Conservation (phyloP, 441 rosid genomes). For the Kokia cookei region DNA sequence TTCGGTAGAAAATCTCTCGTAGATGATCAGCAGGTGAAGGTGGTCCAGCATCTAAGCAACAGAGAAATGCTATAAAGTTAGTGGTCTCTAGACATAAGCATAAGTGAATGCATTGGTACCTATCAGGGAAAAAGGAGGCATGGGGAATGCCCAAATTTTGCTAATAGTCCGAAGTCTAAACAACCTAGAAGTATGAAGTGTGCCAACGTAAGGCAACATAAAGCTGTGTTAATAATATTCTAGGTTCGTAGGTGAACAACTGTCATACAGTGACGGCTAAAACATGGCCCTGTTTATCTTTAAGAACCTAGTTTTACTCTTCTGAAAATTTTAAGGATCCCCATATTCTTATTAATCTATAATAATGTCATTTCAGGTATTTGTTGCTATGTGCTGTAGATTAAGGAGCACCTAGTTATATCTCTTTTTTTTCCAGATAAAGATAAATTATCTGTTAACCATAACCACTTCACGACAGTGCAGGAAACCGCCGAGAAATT, state of each 20-base stretch:
- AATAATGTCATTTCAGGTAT: neutral
- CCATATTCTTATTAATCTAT: neutral
- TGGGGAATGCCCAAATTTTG: neutral
- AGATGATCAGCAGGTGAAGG: constrained; percentile 81
- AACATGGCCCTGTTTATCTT: neutral
- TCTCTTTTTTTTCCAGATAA: neutral
- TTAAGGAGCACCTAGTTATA: neutral
- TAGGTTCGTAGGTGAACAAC: neutral
- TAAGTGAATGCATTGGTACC: neutral
- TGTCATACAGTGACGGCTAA: neutral
- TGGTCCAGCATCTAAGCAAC: constrained; percentile 70
- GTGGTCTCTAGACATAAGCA: neutral
- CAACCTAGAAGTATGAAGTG: neutral
- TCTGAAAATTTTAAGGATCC: neutral
- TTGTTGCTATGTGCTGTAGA: neutral
- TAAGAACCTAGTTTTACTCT: neutral
- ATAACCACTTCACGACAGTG: neutral
- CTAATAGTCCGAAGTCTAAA: neutral
- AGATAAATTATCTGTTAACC: neutral
- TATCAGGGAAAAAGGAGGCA: neutral
- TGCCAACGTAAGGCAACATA: neutral
- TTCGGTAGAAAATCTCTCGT: constrained; percentile 75
- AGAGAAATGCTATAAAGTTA: neutral
- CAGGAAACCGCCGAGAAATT: neutral
- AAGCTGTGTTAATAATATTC: neutral